Evolutionary conservation across 2,329 filamentous ascomycete genomes (phyloP).

Genomic region (Hymenoscyphus occultus): DNA sequence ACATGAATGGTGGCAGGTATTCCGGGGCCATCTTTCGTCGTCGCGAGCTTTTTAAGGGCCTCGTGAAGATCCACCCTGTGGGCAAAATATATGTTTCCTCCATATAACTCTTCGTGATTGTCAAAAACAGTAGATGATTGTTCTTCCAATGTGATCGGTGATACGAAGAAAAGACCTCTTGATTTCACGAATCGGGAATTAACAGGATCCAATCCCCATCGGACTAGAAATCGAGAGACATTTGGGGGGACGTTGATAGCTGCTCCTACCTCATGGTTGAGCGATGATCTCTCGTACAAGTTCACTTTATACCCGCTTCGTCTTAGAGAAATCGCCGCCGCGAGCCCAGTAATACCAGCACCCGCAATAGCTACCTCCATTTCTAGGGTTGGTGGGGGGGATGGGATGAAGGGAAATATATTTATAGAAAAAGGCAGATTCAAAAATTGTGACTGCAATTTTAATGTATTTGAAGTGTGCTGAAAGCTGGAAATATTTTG

Average conservation of each 20-base stretch:
- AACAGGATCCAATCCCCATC: constrained; percentile 38
- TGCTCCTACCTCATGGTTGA: constrained; percentile 43
- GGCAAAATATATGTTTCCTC: constrained; percentile 25
- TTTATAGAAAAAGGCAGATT: not conserved
- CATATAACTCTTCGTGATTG: constrained; percentile 10
- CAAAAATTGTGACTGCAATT: too few species aligned
- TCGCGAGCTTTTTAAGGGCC: constrained; percentile 37
- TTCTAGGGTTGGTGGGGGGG: not conserved
- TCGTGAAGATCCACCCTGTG: constrained; percentile 45
- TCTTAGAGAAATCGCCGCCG: constrained; percentile 35
- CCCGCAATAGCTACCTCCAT: constrained; percentile 34
- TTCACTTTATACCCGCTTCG: constrained; percentile 33
- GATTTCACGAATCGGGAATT: constrained; percentile 25
- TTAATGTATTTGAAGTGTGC: too few species aligned
- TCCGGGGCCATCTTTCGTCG: constrained; percentile 25
- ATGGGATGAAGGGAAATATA: not conserved
- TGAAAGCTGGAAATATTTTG: too few species aligned
- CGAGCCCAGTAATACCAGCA: constrained; percentile 37
- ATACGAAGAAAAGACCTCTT: constrained; percentile 18
- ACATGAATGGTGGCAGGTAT: constrained; percentile 30
- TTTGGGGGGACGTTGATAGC: constrained; percentile 43
- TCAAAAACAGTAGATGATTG: not conserved
- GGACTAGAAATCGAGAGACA: constrained; percentile 35
- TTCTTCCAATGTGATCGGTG: constrained; percentile 12
- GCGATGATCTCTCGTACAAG: constrained; percentile 33